These are phyloP conservation scores for Apiotrichum mycotoxinovorans DNA, from an alignment of 1,284 basidiomycete genomes.

Conservation along the genomic window DNA sequence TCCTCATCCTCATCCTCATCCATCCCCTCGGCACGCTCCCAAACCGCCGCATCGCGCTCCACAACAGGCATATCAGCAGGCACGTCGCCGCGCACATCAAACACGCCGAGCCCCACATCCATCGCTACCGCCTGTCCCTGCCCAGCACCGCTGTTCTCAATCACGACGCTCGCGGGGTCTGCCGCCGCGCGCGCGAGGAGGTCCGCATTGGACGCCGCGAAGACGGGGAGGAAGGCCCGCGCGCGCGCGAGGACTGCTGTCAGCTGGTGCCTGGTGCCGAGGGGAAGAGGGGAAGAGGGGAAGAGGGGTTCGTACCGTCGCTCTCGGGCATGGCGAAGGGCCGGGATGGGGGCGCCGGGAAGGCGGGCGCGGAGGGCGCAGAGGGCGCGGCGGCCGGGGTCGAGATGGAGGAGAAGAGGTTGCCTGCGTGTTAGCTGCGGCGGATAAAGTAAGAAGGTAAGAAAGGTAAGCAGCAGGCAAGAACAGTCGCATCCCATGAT, in stretches of 20 bases:
- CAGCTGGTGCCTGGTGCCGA: slow-evolving; percentile 1
- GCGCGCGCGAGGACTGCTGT: slow-evolving; percentile 33
- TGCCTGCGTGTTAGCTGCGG: slow-evolving; percentile 12
- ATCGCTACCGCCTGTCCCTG: slow-evolving; percentile 8
- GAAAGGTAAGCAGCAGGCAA: not conserved
- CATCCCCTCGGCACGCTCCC: slow-evolving; percentile 1
- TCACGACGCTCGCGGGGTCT: slow-evolving; percentile 31
- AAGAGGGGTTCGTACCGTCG: slow-evolving; percentile 7
- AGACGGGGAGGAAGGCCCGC: slow-evolving; percentile 37
- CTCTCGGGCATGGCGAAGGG: slow-evolving; percentile 15
- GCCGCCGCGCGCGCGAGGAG: slow-evolving; percentile 24
- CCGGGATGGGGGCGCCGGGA: not conserved
- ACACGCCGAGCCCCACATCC: slow-evolving; percentile 44
- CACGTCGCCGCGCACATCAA: slow-evolving; percentile 28
- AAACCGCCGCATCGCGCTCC: slow-evolving; percentile 14
- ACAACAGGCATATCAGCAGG: slow-evolving; percentile 24
- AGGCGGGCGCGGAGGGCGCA: not conserved
- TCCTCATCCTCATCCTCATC: slow-evolving; percentile 14
- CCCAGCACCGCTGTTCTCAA: slow-evolving; percentile 12
- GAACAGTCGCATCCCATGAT: not conserved
- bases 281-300: no score
- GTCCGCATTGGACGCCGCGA: slow-evolving; percentile 33
- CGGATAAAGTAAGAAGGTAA: not conserved
- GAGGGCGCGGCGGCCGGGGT: not conserved
- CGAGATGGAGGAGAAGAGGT: slow-evolving; percentile 14